Base-by-base conservation (phyloP, 768 basidiomycete genomes). In the Rhodotorula babjevae region DNA sequence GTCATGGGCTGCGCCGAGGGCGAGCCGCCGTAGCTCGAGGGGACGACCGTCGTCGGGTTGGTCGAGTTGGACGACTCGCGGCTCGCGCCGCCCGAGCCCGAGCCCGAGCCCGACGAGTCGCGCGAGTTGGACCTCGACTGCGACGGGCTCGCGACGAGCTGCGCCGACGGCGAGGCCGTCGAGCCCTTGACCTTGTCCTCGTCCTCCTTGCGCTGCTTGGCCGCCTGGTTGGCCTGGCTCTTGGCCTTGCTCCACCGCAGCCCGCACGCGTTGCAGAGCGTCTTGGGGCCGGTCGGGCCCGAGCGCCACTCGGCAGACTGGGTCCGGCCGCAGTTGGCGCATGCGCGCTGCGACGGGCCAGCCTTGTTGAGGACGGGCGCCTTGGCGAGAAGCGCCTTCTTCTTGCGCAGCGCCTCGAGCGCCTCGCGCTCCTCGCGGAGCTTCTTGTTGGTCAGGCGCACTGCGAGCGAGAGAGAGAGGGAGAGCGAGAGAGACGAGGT, bases 251-350 rank as follows among this genome's bases (percentile, higher is more conserved):
- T 67, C 91, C 92, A 95, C 65, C 94, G 86, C 53, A 98, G 82
- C 36, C 94, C 94, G 76, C 95, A 96, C 4, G 93, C 93, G 81
- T 97, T 96, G 84, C 95, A 97, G 10, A 97, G 82, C n/a, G 95
- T 96, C 83, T 67, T 67, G 16, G 66, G 59, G 8, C 66, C 66
- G 67, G 86, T 84, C 0, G 95, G 95, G 19, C 95, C 95, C 85
- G 93, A 94, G 77, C 95, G 86, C 95, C 95, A 99, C 82, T 99
- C 95, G 0, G 96, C 94, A 55, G 92, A 94, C 81, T 93, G 92
- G 2, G 94, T 97, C 70, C 92, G 85, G 27, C 96, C 96, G 77
- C 95, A 99, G 60, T 78, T 77, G 56, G 77, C 76, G 65, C 77
- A 78, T 0, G 73, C 60, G 36, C 68, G 71, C 42, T 65, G 62